Base-by-base conservation (phyloP, 1,284 basidiomycete species). In the Irpex sp. region DNA sequence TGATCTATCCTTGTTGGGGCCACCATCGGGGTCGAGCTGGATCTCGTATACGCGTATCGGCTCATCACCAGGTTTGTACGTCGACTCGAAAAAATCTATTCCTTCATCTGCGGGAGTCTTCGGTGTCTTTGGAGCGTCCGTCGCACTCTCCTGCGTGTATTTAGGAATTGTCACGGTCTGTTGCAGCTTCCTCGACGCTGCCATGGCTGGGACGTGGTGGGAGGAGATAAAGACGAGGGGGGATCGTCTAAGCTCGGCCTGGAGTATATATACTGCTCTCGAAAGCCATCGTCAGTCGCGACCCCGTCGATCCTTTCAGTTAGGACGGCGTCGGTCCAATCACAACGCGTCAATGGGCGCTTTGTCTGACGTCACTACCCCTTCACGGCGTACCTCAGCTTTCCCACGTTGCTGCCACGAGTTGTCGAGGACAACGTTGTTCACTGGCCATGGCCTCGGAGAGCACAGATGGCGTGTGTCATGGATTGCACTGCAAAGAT, bases 31-130 rank as follows among this genome's bases (percentile, higher is more conserved):
- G 70, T 94, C 93, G 47, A 98, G 81, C 62, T 80, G 78, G 33
- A 98, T 81, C 74, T 95, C 90, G 70, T 93, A 96, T 21, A 97
- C 93, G 62, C 81, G 82, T 56, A 96, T 84, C 4, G 86, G 86
- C 1, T 78, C 74, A 65, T 91, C 87, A 48, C 83, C 85, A 18
- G 77, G 74, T 14, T 69, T 74, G 59, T 78, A 71, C 18, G 78
- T 77, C 3, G 84, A 82, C 67, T 89, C 82, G 71, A 96, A 96
- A 78, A 93, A 96, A 52, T 90, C 88, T 69, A 94, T 85, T 35
- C 87, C 93, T 71, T 96, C 93, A 73, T 96, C 93, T 55, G 94
- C 94, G 28, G 93, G 94, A 2, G 94, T 96, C 78, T 87, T 93
- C 7, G 90, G 91, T 0, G 89, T 85, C 64, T 74, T 75, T 18